phyloP scores from a whole-genome alignment of 2,329 filamentous ascomycete genomes.

The Colletotrichum sp. region DNA sequence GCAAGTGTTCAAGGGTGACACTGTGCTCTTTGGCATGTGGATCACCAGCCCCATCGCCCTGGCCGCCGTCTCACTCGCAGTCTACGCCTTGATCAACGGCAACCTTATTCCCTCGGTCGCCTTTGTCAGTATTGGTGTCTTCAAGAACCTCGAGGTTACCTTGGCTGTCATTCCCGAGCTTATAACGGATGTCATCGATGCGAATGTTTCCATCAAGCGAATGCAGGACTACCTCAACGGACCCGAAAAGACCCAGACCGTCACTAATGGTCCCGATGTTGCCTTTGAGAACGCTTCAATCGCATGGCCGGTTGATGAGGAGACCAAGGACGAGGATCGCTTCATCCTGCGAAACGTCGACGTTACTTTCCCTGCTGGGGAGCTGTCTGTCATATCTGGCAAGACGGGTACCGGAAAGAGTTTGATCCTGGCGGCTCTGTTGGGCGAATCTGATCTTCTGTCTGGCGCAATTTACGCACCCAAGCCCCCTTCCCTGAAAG shows the following conservation, averaged over 20 bases:
- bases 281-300: constrained; percentile 72
- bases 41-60: constrained; percentile 76
- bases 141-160: constrained; percentile 75
- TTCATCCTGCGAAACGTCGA: constrained; percentile 71
- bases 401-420: constrained; percentile 82
- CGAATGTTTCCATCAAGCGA: constrained; percentile 73
- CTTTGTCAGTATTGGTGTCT: constrained; percentile 79
- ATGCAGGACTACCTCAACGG: constrained; percentile 75
- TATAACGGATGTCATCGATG: constrained; percentile 73
- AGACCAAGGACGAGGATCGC: constrained; percentile 59
- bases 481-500: constrained; percentile 44
- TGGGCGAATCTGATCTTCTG: constrained; percentile 77
- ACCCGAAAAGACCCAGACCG: constrained; percentile 64
- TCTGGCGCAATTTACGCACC: constrained; percentile 65
- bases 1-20: constrained; percentile 69
- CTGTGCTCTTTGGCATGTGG: constrained; percentile 70
- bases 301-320: constrained; percentile 74
- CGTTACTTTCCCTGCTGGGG: constrained; percentile 69
- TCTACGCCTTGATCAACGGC: constrained; percentile 70
- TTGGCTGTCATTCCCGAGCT: constrained; percentile 76
- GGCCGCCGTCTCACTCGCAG: constrained; percentile 71
- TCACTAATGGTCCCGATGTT: constrained; percentile 62
- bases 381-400: constrained; percentile 77
- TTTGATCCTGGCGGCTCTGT: constrained; percentile 73
- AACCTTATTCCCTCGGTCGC: constrained; percentile 73